Base-by-base conservation (phyloP, 2,329 filamentous ascomycete genomes). In the Paramyrothecium sp. region DNA sequence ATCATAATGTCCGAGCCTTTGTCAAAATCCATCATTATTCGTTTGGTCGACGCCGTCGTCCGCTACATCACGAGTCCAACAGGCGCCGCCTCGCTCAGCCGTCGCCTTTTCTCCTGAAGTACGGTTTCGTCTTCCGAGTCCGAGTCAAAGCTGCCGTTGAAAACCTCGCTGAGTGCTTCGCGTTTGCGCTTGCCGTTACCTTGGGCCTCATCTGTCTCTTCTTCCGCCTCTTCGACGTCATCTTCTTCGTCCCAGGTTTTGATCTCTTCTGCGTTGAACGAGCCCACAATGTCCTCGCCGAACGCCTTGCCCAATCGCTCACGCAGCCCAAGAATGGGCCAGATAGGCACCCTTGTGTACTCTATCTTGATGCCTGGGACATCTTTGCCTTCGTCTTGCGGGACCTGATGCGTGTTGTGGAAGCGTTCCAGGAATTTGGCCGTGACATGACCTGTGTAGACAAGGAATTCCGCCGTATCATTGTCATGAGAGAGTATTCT, bases 221-320 rank as follows among this genome's bases (percentile, higher is more conserved):
- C 74, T 44, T 44, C 38, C 4, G 5, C 55, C 8, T 56, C 57
- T 23, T 67, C 67, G 51, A 73, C 69, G 61, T 78, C 74, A 8
- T 65, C 63, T 2, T 75, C 71, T 5, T 70, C 67, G 54, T 78
- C 74, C 72, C 77, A 82, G 1, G 76, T 79, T 56, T 81, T 77
- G 53, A 83, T 78, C 17, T 70, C 65, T 7, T 72, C 66, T 1
- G 65, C 57, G 53, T 78, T 71, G 52, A 77, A 73, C 2, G 58
- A 53, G 1, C 81, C 81, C 3, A 82, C 78, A 13, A 84, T 61
- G 3, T 83, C 81, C 19, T 70, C 67, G 8, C 83, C 82, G 0
- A 86, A 69, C 3, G 81, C 83, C 60, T 77, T 76, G 44, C 80
- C 81, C 0, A 86, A 72, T 7, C 83, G 77, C 65, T 85, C 82